phyloP scores from a whole-genome alignment of 2,329 filamentous ascomycete genomes.

The Xylaria sp. region DNA sequence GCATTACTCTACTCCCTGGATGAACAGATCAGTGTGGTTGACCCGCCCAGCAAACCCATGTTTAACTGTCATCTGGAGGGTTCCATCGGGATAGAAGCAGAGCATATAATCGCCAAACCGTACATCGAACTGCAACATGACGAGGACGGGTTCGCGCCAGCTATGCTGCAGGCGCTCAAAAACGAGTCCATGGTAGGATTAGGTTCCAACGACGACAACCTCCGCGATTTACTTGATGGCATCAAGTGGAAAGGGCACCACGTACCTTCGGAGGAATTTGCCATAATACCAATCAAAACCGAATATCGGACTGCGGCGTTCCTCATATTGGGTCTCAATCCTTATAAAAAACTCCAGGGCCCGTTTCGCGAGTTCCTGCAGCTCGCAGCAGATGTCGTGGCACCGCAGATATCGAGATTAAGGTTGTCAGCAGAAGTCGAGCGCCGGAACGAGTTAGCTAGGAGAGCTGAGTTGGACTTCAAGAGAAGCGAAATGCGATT shows the following conservation, averaged over 20 bases:
- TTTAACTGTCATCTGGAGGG: slow-evolving; percentile 28
- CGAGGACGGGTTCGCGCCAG: slow-evolving; percentile 27
- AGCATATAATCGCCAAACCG: slow-evolving; percentile 18
- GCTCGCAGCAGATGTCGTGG: slow-evolving; percentile 25
- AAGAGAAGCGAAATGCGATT: slow-evolving; percentile 31
- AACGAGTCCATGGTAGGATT: slow-evolving; percentile 21
- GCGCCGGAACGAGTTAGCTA: slow-evolving; percentile 28
- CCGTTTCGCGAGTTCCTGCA: slow-evolving; percentile 29
- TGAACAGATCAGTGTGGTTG: slow-evolving; percentile 23
- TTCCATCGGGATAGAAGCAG: slow-evolving; percentile 19
- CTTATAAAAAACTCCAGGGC: slow-evolving; percentile 24
- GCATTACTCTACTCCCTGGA: slow-evolving; percentile 38
- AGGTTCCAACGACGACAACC: slow-evolving; percentile 16
- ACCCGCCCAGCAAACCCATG: slow-evolving; percentile 13
- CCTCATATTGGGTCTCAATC: slow-evolving; percentile 32
- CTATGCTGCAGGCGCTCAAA: slow-evolving; percentile 25
- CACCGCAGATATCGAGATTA: slow-evolving; percentile 27
- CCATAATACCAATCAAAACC: slow-evolving; percentile 24
- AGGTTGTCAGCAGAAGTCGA: slow-evolving; percentile 29
- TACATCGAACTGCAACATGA: slow-evolving; percentile 25
- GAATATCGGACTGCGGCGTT: slow-evolving; percentile 25
- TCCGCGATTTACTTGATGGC: slow-evolving; percentile 18
- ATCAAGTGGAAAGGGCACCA: slow-evolving; percentile 23
- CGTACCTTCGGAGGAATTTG: slow-evolving; percentile 25
- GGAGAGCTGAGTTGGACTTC: slow-evolving; percentile 25